phyloP scores from a whole-genome alignment of 495 filamentous ascomycete genomes.

The Podospora fimiseda region DNA sequence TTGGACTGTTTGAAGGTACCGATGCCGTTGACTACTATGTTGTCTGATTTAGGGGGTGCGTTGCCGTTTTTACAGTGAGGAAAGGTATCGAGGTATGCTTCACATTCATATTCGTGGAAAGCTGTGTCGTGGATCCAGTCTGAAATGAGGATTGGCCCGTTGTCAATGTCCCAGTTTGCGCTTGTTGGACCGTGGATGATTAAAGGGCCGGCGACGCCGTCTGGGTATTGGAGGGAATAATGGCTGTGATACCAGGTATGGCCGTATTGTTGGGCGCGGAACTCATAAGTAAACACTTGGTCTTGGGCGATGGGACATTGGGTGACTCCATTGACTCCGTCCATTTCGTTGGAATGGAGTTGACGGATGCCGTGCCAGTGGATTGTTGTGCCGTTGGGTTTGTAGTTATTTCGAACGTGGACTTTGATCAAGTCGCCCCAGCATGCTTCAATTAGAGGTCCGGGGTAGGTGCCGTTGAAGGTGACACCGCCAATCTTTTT shows the following conservation, averaged over 20 bases:
- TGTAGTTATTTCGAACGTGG: constrained; percentile 33
- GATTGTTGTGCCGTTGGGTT: constrained; percentile 31
- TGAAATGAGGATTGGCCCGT: constrained; percentile 22
- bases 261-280: constrained; percentile 48
- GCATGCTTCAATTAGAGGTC: constrained; percentile 52
- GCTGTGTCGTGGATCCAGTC: constrained; percentile 24
- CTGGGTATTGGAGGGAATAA: constrained; percentile 45
- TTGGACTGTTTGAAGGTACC: constrained; percentile 16
- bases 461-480: constrained; percentile 31
- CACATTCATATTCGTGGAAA: constrained; percentile 26
- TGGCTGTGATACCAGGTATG: constrained; percentile 54
- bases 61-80: constrained; percentile 41
- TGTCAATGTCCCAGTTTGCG: constrained; percentile 40
- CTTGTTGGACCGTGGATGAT: constrained; percentile 28
- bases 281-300: constrained; percentile 44
- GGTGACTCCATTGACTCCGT: constrained; percentile 40
- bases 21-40: constrained; percentile 31
- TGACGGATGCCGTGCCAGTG: constrained; percentile 33
- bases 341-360: constrained; percentile 33
- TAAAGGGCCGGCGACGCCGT: constrained; percentile 45
- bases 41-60: constrained; percentile 20
- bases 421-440: constrained; percentile 56
- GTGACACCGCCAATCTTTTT: constrained; percentile 3
- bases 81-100: constrained; percentile 22
- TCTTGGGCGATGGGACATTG: constrained; percentile 48